Base-by-base conservation (phyloP, 371 early-diverging fungal genomes). In the Nosema muscidifuracis region DNA sequence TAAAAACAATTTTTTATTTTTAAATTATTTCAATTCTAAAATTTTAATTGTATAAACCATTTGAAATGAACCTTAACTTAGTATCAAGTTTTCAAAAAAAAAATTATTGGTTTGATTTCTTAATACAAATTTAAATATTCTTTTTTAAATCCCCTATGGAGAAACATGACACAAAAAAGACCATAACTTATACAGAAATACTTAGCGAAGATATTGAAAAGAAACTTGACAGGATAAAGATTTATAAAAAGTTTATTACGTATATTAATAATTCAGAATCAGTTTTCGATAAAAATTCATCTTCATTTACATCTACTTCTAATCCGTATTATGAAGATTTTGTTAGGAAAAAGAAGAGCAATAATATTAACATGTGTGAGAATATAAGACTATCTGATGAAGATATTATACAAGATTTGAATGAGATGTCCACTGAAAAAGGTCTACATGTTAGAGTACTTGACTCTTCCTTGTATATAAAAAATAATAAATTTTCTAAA, bases 271-370 rank as follows among this genome's bases (percentile, higher is more conserved):
- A 55, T 24, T 20, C 42, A 7, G 67, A 66, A 40, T 22, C 51
- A 36, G 34, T 28, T 24, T 55, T 66, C 24, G 67, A 66, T 36
- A 20, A 36, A 4, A 36, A 36, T 18, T 51, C 53, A 4, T 47
- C 47, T 13, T 47, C 47, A 47, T 47, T 47, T n/a, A 47, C 47
- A n/a, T 4, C 53, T 38, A 18, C 34, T 33, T 3, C 20, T 36
- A 33, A 51, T 24, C 4, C 38, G 12, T 26, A 53, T 33, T 20
- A 55, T 31, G 26, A 55, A 66, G 26, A 34, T 34, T 33, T 6
- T 53, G 15, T 53, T 36, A 51, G 31, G 67, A 36, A 47, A 55
- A 55, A 55, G 56, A 18, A 66, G 47, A 36, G 51, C 55, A 33
- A 51, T 38, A 34, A 66, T 55, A 0, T 40, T 55, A 55, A 66